Conservation (phyloP, 495 filamentous ascomycete genomes). For the Thermochaetoides thermophila region DNA sequence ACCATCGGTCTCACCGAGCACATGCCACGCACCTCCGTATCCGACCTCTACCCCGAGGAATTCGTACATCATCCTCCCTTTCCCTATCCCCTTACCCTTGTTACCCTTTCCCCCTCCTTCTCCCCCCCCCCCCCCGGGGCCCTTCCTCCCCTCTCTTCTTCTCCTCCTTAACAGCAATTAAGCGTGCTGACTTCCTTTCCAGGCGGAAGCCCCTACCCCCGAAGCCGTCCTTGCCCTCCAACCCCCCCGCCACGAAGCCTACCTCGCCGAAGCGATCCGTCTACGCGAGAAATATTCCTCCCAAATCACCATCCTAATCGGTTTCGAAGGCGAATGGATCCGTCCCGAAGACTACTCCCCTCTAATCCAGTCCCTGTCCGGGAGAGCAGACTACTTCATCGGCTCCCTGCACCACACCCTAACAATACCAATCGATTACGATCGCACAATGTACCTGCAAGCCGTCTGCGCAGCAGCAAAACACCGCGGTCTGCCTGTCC, state of each 20-base stretch:
- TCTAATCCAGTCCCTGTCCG: conserved; percentile 45
- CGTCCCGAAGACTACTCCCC: conserved; percentile 41
- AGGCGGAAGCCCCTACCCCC: conserved; percentile 23
- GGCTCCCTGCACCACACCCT: conserved; percentile 83
- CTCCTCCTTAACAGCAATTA: conserved; percentile 4
- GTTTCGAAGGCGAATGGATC: conserved; percentile 89
- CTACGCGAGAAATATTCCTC: conserved; percentile 55
- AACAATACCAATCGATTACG: conserved; percentile 80
- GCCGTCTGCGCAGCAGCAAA: conserved; percentile 18
- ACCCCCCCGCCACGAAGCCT: conserved; percentile 48
- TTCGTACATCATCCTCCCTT: too few relatives aligned
- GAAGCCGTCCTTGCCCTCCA: conserved; percentile 25
- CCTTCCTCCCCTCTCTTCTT: too few relatives aligned
- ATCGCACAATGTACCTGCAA: conserved; percentile 42
- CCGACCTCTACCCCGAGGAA: conserved; percentile 90
- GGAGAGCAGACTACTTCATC: conserved; percentile 71
- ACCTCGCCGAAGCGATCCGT: conserved; percentile 52
- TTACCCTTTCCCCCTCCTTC: neutral
- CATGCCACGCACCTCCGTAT: conserved; percentile 60
- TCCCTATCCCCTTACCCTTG: too few relatives aligned
- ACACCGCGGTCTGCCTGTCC: neutral
- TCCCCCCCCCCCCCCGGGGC: conserved; percentile 2
- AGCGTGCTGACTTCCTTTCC: conserved; percentile 2
- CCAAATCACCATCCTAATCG: conserved; percentile 69
- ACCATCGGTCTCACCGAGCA: conserved; percentile 91